Conservation (phyloP, 345 rosid genomes). For the Sisymbrium altissimum region DNA sequence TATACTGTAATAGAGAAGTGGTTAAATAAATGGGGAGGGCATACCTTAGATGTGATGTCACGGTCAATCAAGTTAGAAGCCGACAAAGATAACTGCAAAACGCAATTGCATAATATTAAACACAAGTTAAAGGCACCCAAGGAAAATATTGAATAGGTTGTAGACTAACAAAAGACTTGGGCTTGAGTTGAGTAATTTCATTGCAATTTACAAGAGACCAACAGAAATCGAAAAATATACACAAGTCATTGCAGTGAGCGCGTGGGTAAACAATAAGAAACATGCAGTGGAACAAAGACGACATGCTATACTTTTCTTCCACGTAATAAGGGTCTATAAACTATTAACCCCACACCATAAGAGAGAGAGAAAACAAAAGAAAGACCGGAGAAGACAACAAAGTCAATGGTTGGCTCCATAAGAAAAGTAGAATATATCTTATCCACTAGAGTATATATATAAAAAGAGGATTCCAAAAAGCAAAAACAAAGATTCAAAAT, state of each 20-base stretch:
- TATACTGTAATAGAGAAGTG: too few species aligned
- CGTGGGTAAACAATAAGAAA: background rate
- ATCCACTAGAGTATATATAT: background rate
- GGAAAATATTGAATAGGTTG: too few species aligned
- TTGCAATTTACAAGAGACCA: background rate
- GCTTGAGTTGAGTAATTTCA: background rate
- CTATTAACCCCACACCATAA: too few species aligned
- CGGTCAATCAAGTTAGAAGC: constrained; percentile 68
- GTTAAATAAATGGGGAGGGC: background rate
- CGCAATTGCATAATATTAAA: constrained; percentile 3
- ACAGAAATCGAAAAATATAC: background rate
- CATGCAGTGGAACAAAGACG: too few species aligned
- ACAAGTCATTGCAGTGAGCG: background rate
- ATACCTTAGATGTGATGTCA: constrained; percentile 78
- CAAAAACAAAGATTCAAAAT: background rate
- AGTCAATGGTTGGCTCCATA: constrained; percentile 15
- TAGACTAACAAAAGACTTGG: background rate
- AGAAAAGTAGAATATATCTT: constrained; percentile 22
- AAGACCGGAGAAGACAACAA: background rate
- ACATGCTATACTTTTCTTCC: background rate
- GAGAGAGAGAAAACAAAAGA: background rate
- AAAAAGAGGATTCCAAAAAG: background rate
- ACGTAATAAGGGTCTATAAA: too few species aligned
- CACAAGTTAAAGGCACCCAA: too few species aligned
- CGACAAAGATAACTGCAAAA: constrained; percentile 73